Base-by-base conservation (phyloP, 257 asterid species). In the Solanum medicagineum region DNA sequence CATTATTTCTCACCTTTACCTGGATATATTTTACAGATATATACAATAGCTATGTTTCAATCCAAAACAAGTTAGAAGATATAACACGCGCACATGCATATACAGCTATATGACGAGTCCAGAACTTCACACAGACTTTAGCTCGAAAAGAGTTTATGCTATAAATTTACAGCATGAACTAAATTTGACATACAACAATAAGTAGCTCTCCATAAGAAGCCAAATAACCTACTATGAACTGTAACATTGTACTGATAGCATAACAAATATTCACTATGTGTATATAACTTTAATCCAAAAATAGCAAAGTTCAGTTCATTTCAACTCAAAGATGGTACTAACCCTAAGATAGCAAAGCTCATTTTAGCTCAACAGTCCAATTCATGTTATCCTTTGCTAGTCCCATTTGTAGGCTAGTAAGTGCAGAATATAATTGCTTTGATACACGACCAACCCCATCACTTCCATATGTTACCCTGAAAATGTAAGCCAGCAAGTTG, bases 331-430 rank as follows among this genome's bases (percentile, higher is more conserved):
- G 17, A 88, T 89, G 42, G 42, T 36, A 36, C 42, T 36, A 36
- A 36, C 42, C 42, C 42, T 36, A 4, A 5, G 42, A 36, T 4
- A 68, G 77, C 49, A 8, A 42, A 59, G 69, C 60, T 88, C 93
- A 93, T 88, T 94, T 93, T 42, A 96, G 93, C 90, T 87, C 94
- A 69, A 91, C 84, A 20, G 88, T 89, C 99, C 98, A 96, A 54
- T 91, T 92, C 98, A 94, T 90, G 85, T 91, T 90, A 86, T 96
- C 97, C 87, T 92, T 95, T 47, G 93, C 71, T 20, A 95, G 91
- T 87, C 99, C 99, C 98, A 94, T 94, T 80, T 96, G 99, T 75
- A 96, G 93, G 89, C 93, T 90, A 40, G 98, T 96, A 45, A 96
- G 92, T 16, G 97, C 89, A 20, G 98, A 92, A 84, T 96, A 95